Conservation (phyloP, 2,329 filamentous ascomycete genomes). For the Pestalotiopsis sp. region DNA sequence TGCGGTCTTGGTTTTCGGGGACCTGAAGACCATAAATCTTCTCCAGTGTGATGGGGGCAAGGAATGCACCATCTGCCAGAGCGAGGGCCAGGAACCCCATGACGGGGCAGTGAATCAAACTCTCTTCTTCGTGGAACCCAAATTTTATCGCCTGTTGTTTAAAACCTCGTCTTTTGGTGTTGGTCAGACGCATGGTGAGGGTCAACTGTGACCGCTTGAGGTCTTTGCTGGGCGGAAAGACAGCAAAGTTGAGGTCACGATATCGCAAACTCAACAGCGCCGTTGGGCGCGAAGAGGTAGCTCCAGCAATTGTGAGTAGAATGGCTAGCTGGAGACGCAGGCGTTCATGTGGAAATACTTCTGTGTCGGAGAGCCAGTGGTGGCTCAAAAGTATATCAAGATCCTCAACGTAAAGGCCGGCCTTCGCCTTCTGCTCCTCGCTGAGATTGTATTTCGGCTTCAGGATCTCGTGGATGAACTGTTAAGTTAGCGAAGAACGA, state of each 20-base stretch:
- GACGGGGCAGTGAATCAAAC: conserved; percentile 21
- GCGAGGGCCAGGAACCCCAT: conserved; percentile 26
- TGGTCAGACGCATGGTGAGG: conserved; percentile 25
- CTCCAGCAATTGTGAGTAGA: conserved; percentile 24
- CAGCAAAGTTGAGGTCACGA: conserved; percentile 26
- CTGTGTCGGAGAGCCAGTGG: conserved; percentile 24
- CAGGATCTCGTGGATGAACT: conserved; percentile 21
- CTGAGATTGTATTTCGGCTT: conserved; percentile 20
- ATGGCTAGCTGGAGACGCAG: conserved; percentile 24
- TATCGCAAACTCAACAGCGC: conserved; percentile 29
- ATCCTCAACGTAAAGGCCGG: conserved; percentile 24
- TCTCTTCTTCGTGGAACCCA: conserved; percentile 25
- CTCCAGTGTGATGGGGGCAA: too few relatives aligned
- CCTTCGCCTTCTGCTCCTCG: conserved; percentile 25
- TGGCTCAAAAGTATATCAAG: conserved; percentile 24
- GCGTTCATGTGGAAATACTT: conserved; percentile 27
- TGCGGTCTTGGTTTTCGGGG: too few relatives aligned
- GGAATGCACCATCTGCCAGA: conserved; percentile 25
- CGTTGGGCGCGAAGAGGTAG: conserved; percentile 24
- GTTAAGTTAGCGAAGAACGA: conserved; percentile 15
- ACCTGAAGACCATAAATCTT: neutral
- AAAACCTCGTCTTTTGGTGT: conserved; percentile 27
- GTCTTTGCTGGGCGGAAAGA: conserved; percentile 23
- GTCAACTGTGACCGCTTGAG: conserved; percentile 20
- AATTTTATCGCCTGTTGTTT: conserved; percentile 27